phyloP scores from a whole-genome alignment of 2,329 filamentous ascomycete genomes.

The Stagonosporopsis cucurbitacearum region DNA sequence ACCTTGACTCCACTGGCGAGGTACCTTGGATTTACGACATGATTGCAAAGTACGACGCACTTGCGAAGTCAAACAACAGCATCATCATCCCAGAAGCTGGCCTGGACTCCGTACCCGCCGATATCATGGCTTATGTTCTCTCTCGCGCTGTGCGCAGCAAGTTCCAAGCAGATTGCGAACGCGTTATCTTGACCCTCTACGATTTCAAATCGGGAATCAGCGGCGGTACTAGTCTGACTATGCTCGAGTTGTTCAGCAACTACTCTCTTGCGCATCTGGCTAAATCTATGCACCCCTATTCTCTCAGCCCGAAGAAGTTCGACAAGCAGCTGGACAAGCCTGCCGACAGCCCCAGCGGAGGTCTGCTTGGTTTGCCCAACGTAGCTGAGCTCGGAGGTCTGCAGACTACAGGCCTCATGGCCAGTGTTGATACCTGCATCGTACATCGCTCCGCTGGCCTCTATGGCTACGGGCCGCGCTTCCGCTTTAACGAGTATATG shows the following conservation, averaged over 20 bases:
- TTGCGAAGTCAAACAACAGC: conserved; percentile 64
- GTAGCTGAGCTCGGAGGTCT: conserved; percentile 66
- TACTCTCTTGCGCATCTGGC: conserved; percentile 56
- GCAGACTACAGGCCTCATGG: conserved; percentile 62
- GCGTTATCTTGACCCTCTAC: conserved; percentile 61
- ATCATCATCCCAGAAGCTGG: conserved; percentile 67
- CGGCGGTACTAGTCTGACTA: conserved; percentile 69
- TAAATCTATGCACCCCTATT: conserved; percentile 58
- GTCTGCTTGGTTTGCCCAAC: conserved; percentile 58
- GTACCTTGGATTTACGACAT: conserved; percentile 69
- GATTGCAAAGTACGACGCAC: conserved; percentile 65
- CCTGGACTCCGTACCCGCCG: conserved; percentile 67
- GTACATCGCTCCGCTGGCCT: conserved; percentile 67
- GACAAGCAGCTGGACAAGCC: conserved; percentile 34
- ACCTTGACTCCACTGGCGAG: conserved; percentile 71
- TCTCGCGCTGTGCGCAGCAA: conserved; percentile 61
- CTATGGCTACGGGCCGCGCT: conserved; percentile 63
- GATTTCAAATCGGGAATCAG: conserved; percentile 58
- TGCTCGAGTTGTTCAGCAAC: conserved; percentile 63
- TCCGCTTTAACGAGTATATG: conserved; percentile 64
- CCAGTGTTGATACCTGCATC: conserved; percentile 61
- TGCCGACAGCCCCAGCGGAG: conserved; percentile 43
- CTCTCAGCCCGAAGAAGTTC: conserved; percentile 56
- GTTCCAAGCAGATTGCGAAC: conserved; percentile 57
- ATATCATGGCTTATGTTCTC: conserved; percentile 62